phyloP scores from a whole-genome alignment of 192 early-diverging fungal genomes.

The Linderina pennispora region DNA sequence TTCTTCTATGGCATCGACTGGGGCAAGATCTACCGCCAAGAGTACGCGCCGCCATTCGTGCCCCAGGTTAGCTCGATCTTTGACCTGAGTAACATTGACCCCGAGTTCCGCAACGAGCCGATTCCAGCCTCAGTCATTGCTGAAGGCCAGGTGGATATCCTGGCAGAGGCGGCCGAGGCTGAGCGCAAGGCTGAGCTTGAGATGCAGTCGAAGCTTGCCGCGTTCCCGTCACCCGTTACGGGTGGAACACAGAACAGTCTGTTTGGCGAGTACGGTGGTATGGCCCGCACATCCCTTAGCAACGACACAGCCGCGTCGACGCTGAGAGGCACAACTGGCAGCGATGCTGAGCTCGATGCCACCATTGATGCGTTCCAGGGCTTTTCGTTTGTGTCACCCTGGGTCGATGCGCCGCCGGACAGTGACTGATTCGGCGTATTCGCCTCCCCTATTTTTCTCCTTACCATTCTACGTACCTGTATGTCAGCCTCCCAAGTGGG shows the following conservation, averaged over 20 bases:
- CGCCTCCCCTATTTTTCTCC: background rate
- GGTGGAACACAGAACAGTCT: constrained; percentile 2
- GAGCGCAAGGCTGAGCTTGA: constrained; percentile 37
- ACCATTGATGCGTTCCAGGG: constrained; percentile 40
- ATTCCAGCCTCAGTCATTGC: constrained; percentile 32
- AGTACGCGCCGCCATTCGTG: constrained; percentile 62
- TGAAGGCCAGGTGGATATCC: constrained; percentile 36
- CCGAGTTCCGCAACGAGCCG: constrained; percentile 47
- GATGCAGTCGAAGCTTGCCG: constrained; percentile 22
- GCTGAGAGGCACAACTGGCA: background rate
- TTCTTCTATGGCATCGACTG: constrained; percentile 63
- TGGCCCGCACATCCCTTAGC: background rate
- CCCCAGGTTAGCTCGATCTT: constrained; percentile 54
- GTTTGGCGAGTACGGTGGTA: background rate
- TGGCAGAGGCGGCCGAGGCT: constrained; percentile 35
- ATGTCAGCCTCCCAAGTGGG: too few relatives aligned
- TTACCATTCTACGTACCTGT: too few relatives aligned
- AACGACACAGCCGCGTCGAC: constrained; percentile 1
- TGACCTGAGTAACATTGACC: constrained; percentile 47
- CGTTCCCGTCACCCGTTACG: constrained; percentile 34
- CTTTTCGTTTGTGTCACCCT: constrained; percentile 46
- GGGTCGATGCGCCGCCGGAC: constrained; percentile 32
- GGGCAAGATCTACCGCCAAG: constrained; percentile 54
- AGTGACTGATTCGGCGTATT: constrained; percentile 6
- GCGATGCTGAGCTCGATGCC: constrained; percentile 1